phyloP scores from a whole-genome alignment of 179 eudicot species.

The Beta corolliflora region DNA sequence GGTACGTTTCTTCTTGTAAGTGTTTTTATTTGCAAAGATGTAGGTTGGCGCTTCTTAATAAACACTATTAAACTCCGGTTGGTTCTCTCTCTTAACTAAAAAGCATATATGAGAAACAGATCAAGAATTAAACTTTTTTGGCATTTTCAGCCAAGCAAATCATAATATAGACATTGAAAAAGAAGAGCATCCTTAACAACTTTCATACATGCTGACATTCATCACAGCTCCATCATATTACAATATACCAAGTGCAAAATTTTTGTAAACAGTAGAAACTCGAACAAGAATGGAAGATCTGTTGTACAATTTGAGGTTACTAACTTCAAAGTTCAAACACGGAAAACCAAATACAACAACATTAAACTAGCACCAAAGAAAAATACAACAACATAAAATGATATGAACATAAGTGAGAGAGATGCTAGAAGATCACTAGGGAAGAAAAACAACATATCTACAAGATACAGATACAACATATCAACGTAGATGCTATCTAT shows the following conservation, averaged over 20 bases:
- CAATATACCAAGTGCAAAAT: conserved; percentile 6
- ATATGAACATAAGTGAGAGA: conserved; percentile 24
- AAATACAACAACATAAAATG: not conserved
- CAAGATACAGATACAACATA: conserved; percentile 5
- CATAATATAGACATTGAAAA: not conserved
- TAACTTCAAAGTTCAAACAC: conserved; percentile 1
- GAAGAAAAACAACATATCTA: conserved; percentile 13
- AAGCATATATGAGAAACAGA: no score
- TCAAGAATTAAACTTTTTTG: no score
- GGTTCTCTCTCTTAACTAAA: no score
- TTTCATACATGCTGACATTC: no score
- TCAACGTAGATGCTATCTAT: conserved; percentile 25
- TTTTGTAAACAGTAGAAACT: not conserved
- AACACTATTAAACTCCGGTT: no score
- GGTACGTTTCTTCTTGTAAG: no score
- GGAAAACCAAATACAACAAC: conserved; percentile 2
- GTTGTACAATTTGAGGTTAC: conserved; percentile 12
- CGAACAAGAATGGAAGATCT: not conserved
- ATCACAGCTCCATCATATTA: no score
- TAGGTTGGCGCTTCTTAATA: no score
- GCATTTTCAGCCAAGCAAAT: no score
- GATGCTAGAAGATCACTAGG: not conserved
- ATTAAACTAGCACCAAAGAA: not conserved
- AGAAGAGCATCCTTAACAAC: not conserved
- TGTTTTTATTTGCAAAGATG: no score